These are phyloP conservation scores for Mesotaenium endlicherianum DNA, from an alignment of 139 green algal species.

Conservation along the genomic window DNA sequence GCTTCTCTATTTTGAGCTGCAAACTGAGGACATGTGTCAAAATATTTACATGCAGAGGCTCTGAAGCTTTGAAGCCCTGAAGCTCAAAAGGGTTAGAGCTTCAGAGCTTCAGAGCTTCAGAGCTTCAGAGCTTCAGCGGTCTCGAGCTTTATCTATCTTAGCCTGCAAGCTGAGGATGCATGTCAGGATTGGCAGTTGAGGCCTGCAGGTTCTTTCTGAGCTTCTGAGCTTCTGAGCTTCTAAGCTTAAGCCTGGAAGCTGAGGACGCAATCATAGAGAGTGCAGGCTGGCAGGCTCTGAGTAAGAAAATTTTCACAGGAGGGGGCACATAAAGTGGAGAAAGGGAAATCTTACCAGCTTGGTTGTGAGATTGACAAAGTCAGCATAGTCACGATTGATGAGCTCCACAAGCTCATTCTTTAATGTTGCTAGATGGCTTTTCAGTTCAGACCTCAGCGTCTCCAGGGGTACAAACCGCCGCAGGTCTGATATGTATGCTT, in stretches of 20 bases:
- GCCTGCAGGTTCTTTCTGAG: too few species aligned
- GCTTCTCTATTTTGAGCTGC: neutral
- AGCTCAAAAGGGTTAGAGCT: too few species aligned
- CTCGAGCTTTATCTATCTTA: neutral
- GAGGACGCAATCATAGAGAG: too few species aligned
- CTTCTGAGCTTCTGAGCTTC: neutral
- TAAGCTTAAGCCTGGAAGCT: too few species aligned
- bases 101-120: too few species aligned
- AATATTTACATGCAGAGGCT: neutral
- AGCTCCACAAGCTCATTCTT: conserved; percentile 83
- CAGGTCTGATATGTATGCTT: conserved; percentile 77
- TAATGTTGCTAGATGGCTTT: conserved; percentile 68
- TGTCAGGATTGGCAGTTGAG: too few species aligned
- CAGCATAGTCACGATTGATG: conserved; percentile 92
- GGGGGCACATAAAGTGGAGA: too few species aligned
- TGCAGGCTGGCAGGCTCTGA: too few species aligned
- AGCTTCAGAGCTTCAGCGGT: neutral
- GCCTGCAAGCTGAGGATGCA: too few species aligned
- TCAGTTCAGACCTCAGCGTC: conserved; percentile 73
- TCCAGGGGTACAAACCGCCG: conserved; percentile 80
- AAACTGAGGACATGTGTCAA: neutral
- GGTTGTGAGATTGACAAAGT: conserved; percentile 86
- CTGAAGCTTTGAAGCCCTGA: too few species aligned
- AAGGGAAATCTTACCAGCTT: conserved; percentile 73
- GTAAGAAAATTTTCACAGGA: too few species aligned